Base-by-base conservation (phyloP, 305 asterid genomes). In the Lippia alba region DNA sequence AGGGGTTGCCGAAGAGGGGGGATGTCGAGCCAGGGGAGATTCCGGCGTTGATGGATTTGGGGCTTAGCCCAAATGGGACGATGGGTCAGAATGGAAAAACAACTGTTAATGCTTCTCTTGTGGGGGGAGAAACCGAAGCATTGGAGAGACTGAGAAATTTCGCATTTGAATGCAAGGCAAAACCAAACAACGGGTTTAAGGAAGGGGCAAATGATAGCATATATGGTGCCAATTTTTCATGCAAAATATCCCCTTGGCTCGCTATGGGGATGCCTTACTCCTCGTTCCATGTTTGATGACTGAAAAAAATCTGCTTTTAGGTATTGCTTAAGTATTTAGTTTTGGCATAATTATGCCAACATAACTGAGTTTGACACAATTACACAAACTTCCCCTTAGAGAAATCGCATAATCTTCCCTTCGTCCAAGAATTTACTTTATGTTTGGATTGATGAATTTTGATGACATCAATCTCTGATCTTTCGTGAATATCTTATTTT, bases 161-260 rank as follows among this genome's bases (percentile, higher is more conserved):
- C 72, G 88, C 92, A n/a, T 84, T 83, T 6, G 97, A 95, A 72
- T 84, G 89, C 83, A 84, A 82, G 75, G 87, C 86, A 30, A 91
- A 92, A 64, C 94, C 96, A 24, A 78, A 59, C 63, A 82, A 79
- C 39, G 94, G 85, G 60, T 81, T 44, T 15, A 84, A 85, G 58
- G 83, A 87, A 74, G 96, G 87, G 56, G 70, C 83, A 44, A 84
- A 78, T 33, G 87, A 82, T 64, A 87, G 92, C 86, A 89, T 92
- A 69, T 95, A 89, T 62, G 99, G 98, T 78, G 97, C 98, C 39
- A 92, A 95, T 73, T 95, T 95, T 74, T 95, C 99, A 1, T 92
- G 99, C 87, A 95, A 90, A 80, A 92, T 95, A 79, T 92, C 99
- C 8, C 99, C 99, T 8, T 95, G 99, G 99, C 92, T 95, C 20